A percentile compares a stretch with the other conserved stretches of the same genome.
phyloP scores from a whole-genome alignment of 371 early-diverging fungal species.

The Rhizopus stolonifer region DNA sequence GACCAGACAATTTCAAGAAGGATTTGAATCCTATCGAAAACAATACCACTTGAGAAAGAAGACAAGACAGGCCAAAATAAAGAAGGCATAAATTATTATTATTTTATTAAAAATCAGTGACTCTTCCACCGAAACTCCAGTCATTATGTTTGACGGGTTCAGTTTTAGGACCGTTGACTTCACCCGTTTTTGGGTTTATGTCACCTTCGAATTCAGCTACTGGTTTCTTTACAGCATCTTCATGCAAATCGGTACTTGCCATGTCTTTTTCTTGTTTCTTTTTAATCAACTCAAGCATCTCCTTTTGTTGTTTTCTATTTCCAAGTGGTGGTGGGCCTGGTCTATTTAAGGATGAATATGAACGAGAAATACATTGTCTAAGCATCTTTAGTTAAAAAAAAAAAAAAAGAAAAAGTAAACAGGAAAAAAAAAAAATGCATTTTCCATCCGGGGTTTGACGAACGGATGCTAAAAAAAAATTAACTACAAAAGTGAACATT shows the following conservation, averaged over 20 bases:
- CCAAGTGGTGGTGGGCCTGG: conserved; percentile 79
- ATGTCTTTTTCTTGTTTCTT: conserved; percentile 41
- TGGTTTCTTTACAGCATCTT: conserved; percentile 57
- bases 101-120: conserved; percentile 71
- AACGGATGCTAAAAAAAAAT: too few relatives aligned
- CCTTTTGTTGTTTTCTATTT: conserved; percentile 66
- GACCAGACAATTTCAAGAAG: conserved; percentile 64
- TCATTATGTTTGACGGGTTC: conserved; percentile 88
- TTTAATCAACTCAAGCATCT: conserved; percentile 70
- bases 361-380: conserved; percentile 18
- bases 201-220: conserved; percentile 70
- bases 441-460: background rate
- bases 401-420: background rate
- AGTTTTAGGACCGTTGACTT: conserved; percentile 79
- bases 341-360: conserved; percentile 40
- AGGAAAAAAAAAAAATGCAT: too few relatives aligned
- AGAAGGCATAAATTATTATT: conserved; percentile 7
- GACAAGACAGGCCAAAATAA: conserved; percentile 48
- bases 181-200: conserved; percentile 79
- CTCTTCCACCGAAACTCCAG: conserved; percentile 87
- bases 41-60: conserved; percentile 54
- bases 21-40: conserved; percentile 61
- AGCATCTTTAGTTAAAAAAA: conserved; percentile 19
- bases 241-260: conserved; percentile 48
- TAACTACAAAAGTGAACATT: too few relatives aligned